Base-by-base conservation (phyloP, 768 basidiomycete genomes). In the Suillus clintonianus region DNA sequence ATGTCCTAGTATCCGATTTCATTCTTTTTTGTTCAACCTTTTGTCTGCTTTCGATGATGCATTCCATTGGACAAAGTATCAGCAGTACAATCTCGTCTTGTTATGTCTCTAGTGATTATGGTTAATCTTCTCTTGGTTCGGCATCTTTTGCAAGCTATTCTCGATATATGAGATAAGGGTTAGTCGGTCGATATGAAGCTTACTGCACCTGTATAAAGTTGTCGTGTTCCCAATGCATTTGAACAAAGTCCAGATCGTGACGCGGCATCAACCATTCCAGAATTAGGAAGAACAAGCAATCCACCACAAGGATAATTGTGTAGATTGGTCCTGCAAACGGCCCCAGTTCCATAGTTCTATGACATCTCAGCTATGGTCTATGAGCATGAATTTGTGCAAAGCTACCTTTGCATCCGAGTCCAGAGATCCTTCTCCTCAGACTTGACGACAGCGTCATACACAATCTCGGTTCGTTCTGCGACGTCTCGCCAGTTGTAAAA, bases 401-500 rank as follows among this genome's bases (percentile, higher is more conserved):
- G 81, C 58, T 63, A 95, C 95, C 95, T 83, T 63, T 79, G 76
- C 66, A 99, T 85, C 4, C 97, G 81, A 56, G 90, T 88, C 81
- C 85, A 86, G n/a, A 96, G 78, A n/a, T 89, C 89, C 60, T 85
- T 84, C 41, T 87, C 85, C 14, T 82, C 80, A 1, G 85, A 82
- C 3, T 76, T 77, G 67, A 95, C 73, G 10, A 92, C 92, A 2
- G 83, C 76, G 4, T 83, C 77, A 72, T 99, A 99, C 0, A 99
- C 96, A 1, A 72, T 75, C 73, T 97, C 95, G 1, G 94, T 97
- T 13, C 95, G 85, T 42, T 79, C 81, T 0, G 95, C 83, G 27
- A 99, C 88, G 14, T 89, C 82, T 3, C 75, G 78, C 97, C 97
- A 99, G 60, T 88, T 85, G 77, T 99, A 99, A 74, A 99, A 94